These are phyloP conservation scores for Candida methanosorbosa DNA, from an alignment of 805 yeast genomes.

Conservation along the genomic window DNA sequence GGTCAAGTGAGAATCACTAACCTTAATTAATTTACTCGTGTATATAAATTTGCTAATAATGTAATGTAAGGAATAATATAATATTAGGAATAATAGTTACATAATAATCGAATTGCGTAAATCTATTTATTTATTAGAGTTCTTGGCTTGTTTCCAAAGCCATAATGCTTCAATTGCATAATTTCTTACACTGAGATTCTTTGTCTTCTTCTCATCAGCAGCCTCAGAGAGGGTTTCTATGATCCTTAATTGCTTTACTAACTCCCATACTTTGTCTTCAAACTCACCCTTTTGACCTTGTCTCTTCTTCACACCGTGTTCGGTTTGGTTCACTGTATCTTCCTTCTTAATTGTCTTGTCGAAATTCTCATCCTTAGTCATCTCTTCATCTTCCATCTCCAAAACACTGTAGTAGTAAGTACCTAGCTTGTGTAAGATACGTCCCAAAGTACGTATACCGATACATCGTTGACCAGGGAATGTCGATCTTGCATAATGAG, in stretches of 20 bases:
- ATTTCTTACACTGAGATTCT: slow-evolving; percentile 64
- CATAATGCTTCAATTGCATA: slow-evolving; percentile 88
- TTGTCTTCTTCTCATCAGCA: slow-evolving; percentile 54
- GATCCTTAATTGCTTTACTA: slow-evolving; percentile 53
- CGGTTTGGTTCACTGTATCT: too few relatives aligned
- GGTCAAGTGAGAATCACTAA: slow-evolving; percentile 19
- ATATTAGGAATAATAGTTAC: neutral
- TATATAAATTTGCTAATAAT: too few relatives aligned
- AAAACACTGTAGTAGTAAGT: slow-evolving; percentile 37
- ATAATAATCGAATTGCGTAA: too few relatives aligned
- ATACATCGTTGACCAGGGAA: slow-evolving; percentile 81
- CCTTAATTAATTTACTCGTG: slow-evolving; percentile 2
- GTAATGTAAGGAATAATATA: too few relatives aligned
- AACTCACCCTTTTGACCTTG: slow-evolving; percentile 31
- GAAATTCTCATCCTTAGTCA: slow-evolving; percentile 28
- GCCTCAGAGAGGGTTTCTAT: slow-evolving; percentile 60
- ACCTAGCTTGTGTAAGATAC: slow-evolving; percentile 77
- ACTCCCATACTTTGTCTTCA: slow-evolving; percentile 59
- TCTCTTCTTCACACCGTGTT: slow-evolving; percentile 18
- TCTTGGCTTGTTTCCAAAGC: slow-evolving; percentile 67
- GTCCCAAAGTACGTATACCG: slow-evolving; percentile 79
- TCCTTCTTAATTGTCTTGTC: slow-evolving; percentile 5
- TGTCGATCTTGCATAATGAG: slow-evolving; percentile 69
- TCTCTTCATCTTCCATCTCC: slow-evolving; percentile 19
- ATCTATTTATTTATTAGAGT: slow-evolving; percentile 21